Base-by-base conservation (phyloP, 495 filamentous ascomycete genomes). In the Xylaria telfairii region DNA sequence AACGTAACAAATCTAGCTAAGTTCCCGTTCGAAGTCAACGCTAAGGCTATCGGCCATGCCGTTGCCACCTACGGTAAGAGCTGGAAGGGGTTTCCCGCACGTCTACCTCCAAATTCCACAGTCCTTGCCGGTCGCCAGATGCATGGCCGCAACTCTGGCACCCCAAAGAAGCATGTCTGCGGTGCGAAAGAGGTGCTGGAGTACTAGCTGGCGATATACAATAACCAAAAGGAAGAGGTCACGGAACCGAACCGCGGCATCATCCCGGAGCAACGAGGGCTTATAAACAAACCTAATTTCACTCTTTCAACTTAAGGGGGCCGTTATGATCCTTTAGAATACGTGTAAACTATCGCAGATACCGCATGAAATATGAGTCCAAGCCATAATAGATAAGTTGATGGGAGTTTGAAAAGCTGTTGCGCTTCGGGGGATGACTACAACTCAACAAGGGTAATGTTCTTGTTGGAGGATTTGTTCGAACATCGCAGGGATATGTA, bases 1-100 rank as follows among this genome's bases (percentile, higher is more conserved):
- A 85, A 83, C 61, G 72, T 90, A 37, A 79, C 77, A 47, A 93
- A 93, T 75, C 75, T 92, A 49, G 85, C 87, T 70, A 74, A 83
- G 42, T 83, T 84, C 21, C 90, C 90, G 10, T 92, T 88, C 77
- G 71, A 89, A 65, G 71, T 88, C 68, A 90, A 90, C 72, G 82
- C 85, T 24, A 84, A 87, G 82, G 88, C 83, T 6, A 89, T 91
- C 28, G 91, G 90, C 8, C 85, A 88, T 73, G 81, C 86, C 0
- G 87, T 93, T 1, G 91, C 89, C 28, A 89, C 84, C 21, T 93
- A 91, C 67, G 87, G 84, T 7, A 79, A 71, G 30, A 87, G 82
- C 72, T 90, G 73, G 67, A 64, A 75, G 63, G 74, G 73, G 8
- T 75, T 82, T 63, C 81, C 81, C 13, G 24, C 67, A 15, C 75